Evolutionary conservation across 2,329 filamentous ascomycete species (phyloP).

Genomic region (Aspergillus sp.): DNA sequence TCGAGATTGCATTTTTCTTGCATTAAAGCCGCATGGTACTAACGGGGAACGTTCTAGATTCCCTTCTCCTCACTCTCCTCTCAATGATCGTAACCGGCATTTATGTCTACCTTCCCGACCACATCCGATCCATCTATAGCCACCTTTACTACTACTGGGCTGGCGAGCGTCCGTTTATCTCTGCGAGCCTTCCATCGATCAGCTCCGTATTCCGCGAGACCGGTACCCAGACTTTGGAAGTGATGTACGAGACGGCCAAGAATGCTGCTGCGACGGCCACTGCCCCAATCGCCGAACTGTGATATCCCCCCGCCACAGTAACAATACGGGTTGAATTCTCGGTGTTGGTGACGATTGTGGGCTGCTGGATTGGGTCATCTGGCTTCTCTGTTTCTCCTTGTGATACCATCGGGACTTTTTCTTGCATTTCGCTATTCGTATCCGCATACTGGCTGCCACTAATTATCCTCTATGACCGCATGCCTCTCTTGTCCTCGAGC

Average conservation of each 20-base stretch:
- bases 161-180: constrained; percentile 62
- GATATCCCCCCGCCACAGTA: constrained; percentile 12
- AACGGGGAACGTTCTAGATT: constrained; percentile 60
- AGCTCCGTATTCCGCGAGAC: constrained; percentile 36
- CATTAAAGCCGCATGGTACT: neutral
- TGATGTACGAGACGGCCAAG: constrained; percentile 52
- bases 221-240: constrained; percentile 41
- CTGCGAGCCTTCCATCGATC: constrained; percentile 33
- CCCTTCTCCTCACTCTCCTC: constrained; percentile 85
- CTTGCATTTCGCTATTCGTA: neutral
- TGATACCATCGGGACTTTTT: constrained; percentile 2
- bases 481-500: constrained; percentile 3
- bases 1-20: neutral
- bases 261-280: constrained; percentile 43
- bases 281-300: constrained; percentile 36
- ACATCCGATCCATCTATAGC: constrained; percentile 77
- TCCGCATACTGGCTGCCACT: neutral
- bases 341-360: neutral
- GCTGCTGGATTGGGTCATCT: neutral
- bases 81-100: constrained; percentile 83
- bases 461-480: constrained; percentile 1
- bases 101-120: constrained; percentile 90
- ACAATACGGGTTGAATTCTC: neutral
- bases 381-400: neutral
- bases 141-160: constrained; percentile 94